Conservation (phyloP, 306 rosid genomes). For the Betula pendula region DNA sequence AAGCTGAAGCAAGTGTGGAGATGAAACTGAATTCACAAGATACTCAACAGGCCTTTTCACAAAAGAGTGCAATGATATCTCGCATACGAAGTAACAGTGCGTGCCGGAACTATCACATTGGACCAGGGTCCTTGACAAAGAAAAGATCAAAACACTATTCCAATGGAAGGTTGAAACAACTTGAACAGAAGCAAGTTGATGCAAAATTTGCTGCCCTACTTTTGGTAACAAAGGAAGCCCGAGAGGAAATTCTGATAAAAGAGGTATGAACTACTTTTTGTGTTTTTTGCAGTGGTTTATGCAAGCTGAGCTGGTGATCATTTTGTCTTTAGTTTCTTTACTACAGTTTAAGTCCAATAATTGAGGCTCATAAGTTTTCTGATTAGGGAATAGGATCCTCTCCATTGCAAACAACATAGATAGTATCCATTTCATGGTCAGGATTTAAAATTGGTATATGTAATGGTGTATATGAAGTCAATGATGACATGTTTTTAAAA, state of each 20-base stretch:
- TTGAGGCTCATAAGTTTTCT: neutral
- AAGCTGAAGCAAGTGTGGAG: slow-evolving; percentile 51
- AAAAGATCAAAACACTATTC: slow-evolving; percentile 58
- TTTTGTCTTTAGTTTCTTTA: slow-evolving; percentile 2
- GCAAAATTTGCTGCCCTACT: slow-evolving; percentile 64
- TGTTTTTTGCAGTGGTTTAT: neutral
- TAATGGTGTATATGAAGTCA: too few relatives aligned
- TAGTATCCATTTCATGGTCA: too few relatives aligned
- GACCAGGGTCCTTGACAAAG: slow-evolving; percentile 52
- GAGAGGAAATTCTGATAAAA: slow-evolving; percentile 64
- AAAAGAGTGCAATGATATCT: slow-evolving; percentile 73
- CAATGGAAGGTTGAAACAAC: slow-evolving; percentile 63
- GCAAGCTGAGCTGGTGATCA: neutral
- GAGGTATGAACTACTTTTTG: slow-evolving; percentile 52
- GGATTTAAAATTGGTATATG: too few relatives aligned
- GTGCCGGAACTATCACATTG: slow-evolving; percentile 66
- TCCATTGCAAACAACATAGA: too few relatives aligned
- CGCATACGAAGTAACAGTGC: slow-evolving; percentile 65
- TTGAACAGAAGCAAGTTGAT: slow-evolving; percentile 58
- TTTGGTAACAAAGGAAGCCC: slow-evolving; percentile 70
- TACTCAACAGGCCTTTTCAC: slow-evolving; percentile 47
- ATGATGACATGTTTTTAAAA: too few relatives aligned
- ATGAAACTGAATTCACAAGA: slow-evolving; percentile 47
- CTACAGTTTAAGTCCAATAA: neutral
- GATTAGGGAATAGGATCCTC: too few relatives aligned